These are phyloP conservation scores for Apiospora kogelbergensis DNA, from an alignment of 2,329 filamentous ascomycete species.

Conservation along the genomic window DNA sequence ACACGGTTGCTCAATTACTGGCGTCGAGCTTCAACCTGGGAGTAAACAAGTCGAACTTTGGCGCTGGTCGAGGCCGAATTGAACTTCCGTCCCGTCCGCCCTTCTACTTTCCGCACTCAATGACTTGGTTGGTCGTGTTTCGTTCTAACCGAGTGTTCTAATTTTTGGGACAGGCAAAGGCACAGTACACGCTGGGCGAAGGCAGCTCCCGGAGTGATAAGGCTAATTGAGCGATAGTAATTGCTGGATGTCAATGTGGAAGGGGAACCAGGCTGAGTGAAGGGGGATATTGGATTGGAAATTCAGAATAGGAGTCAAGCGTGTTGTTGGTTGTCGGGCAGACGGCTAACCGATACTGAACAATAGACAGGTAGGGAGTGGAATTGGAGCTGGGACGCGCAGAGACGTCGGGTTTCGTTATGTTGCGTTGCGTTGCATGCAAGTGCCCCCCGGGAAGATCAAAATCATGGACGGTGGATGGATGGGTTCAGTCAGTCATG, in stretches of 20 bases:
- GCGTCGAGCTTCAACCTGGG: background rate
- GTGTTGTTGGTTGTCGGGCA: background rate
- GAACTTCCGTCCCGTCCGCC: background rate
- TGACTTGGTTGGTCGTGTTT: background rate
- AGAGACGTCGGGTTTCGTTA: conserved; percentile 4
- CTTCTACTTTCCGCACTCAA: background rate
- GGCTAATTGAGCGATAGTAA: background rate
- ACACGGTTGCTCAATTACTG: background rate
- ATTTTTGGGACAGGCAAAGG: background rate
- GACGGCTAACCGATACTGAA: background rate
- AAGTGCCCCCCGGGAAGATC: conserved; percentile 4
- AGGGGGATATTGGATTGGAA: background rate
- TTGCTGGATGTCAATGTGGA: background rate
- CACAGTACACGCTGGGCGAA: background rate
- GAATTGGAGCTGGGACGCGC: background rate
- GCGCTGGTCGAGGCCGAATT: background rate
- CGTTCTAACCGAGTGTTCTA: background rate
- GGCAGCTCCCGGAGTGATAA: background rate
- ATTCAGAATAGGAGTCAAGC: background rate
- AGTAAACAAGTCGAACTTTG: background rate
- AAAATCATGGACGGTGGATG: conserved; percentile 4
- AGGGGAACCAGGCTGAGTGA: background rate
- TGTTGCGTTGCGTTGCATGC: conserved; percentile 1
- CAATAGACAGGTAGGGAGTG: background rate
- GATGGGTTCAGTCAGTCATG: conserved; percentile 1